Percentiles rank a stretch among this genome's conserved stretches.
Evolutionary conservation across 768 basidiomycete species (phyloP).

Genomic region (Kwoniella dendrophila): DNA sequence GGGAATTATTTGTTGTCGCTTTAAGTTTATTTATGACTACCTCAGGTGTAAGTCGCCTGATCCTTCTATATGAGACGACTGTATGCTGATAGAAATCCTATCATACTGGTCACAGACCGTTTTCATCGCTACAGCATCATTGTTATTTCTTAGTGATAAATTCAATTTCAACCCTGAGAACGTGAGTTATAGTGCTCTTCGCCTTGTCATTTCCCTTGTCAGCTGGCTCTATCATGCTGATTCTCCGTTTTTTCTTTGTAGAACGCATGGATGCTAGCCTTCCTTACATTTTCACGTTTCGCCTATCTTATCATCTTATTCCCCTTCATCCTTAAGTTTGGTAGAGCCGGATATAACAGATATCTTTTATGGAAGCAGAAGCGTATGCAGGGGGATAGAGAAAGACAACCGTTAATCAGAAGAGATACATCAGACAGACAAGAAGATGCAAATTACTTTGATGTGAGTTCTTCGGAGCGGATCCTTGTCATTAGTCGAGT

Average conservation of each 20-base stretch:
- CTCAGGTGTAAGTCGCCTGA: slow-evolving; percentile 34
- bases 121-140: slow-evolving; percentile 46
- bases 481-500: not conserved
- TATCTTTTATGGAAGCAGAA: slow-evolving; percentile 20
- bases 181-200: no score
- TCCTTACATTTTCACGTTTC: slow-evolving; percentile 41
- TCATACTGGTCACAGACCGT: slow-evolving; percentile 34
- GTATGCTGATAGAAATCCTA: no score
- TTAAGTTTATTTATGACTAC: slow-evolving; percentile 44
- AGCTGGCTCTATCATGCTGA: not conserved
- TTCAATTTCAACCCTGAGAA: slow-evolving; percentile 46
- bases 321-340: slow-evolving; percentile 40
- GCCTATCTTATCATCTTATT: slow-evolving; percentile 45
- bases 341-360: slow-evolving; percentile 33
- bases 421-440: slow-evolving; percentile 16
- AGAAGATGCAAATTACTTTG: slow-evolving; percentile 48
- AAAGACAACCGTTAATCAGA: slow-evolving; percentile 23
- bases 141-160: slow-evolving; percentile 49
- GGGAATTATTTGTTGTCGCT: slow-evolving; percentile 43
- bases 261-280: slow-evolving; percentile 51
- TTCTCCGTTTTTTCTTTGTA: not conserved
- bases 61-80: not conserved
- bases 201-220: not conserved
- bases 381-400: slow-evolving; percentile 19
- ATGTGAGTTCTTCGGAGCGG: slow-evolving; percentile 33